Evolutionary conservation across 1,139 yeast genomes (phyloP).

Genomic region (Diutina sp.): DNA sequence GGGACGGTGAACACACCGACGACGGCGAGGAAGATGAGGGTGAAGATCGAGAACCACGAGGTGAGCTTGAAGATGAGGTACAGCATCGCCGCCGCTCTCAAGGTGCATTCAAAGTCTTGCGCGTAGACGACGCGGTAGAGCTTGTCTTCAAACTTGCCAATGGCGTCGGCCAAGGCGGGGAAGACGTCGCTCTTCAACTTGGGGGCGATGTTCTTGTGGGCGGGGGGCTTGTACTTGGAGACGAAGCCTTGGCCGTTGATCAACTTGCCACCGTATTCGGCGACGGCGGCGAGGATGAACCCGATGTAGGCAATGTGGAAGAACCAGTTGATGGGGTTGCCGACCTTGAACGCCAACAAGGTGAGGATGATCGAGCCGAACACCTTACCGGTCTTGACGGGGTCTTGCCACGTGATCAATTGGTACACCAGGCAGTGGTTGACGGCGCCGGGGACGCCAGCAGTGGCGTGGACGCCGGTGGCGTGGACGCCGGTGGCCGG

Average conservation of each 20-base stretch:
- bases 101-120: constrained; percentile 53
- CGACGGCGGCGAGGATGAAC: constrained; percentile 46
- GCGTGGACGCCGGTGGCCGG: neutral
- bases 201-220: constrained; percentile 24
- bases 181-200: constrained; percentile 25
- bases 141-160: constrained; percentile 31
- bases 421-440: neutral
- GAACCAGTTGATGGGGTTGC: constrained; percentile 39
- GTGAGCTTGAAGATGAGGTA: constrained; percentile 63
- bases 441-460: neutral
- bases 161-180: constrained; percentile 31
- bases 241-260: constrained; percentile 63
- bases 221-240: constrained; percentile 45
- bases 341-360: constrained; percentile 44
- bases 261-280: constrained; percentile 56
- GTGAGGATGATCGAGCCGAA: constrained; percentile 52
- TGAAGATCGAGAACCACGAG: constrained; percentile 64
- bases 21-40: constrained; percentile 44
- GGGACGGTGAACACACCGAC: constrained; percentile 67
- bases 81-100: constrained; percentile 57
- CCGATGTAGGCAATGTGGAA: constrained; percentile 50
- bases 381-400: constrained; percentile 64
- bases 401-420: constrained; percentile 79
- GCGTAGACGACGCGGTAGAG: constrained; percentile 53
- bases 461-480: neutral